These are phyloP conservation scores for Aegilops longissima DNA, from an alignment of 176 grass and related monocot genomes.

Conservation along the genomic window DNA sequence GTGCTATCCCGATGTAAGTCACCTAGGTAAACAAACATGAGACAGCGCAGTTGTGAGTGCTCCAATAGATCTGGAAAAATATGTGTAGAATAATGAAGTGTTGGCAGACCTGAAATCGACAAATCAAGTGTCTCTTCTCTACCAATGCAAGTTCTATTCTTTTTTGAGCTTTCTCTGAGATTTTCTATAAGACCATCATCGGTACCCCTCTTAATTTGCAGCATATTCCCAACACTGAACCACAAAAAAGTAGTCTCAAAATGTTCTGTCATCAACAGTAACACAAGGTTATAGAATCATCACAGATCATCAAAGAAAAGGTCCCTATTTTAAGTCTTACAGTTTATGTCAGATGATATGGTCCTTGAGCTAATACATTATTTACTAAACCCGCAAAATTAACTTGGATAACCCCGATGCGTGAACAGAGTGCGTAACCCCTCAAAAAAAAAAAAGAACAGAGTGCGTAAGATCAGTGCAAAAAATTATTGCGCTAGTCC, in stretches of 20 bases:
- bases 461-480: neutral
- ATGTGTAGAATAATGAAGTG: neutral
- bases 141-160: neutral
- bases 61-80: neutral
- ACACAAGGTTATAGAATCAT: neutral
- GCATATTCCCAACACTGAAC: neutral
- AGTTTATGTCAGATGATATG: no score
- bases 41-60: neutral
- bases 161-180: neutral
- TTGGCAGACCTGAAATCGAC: neutral
- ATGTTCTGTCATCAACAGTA: neutral
- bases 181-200: neutral
- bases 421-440: no score
- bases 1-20: neutral
- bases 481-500: neutral
- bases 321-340: no score
- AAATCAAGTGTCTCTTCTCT: neutral
- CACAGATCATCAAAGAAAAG: neutral
- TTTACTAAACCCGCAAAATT: no score
- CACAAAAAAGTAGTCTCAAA: neutral
- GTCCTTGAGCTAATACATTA: no score
- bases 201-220: neutral
- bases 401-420: neutral
- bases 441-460: no score
- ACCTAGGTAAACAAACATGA: neutral